Percentiles rank a stretch among this genome's conserved stretches.
phyloP scores from a whole-genome alignment of 2,329 filamentous ascomycete species.

The Chaetomiaceae sp. region DNA sequence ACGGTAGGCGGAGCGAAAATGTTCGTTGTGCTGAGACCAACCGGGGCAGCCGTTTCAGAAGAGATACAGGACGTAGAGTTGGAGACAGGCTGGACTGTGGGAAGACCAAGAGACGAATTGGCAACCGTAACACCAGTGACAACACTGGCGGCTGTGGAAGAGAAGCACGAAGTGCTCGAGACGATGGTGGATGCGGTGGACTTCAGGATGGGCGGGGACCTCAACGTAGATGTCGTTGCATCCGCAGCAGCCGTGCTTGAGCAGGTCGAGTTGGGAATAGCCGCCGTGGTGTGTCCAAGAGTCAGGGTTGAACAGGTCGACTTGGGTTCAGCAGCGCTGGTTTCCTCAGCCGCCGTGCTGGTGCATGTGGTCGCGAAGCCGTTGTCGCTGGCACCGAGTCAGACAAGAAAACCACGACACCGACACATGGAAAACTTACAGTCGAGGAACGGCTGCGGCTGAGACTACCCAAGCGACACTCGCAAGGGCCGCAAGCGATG shows the following conservation, averaged over 20 bases:
- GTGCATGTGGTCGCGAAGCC: neutral
- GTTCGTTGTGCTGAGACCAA: neutral
- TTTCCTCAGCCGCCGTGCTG: neutral
- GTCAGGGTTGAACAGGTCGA: neutral
- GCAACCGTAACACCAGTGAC: neutral
- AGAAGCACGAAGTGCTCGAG: conserved; percentile 7
- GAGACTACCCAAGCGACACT: conserved; percentile 34
- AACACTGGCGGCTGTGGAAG: neutral
- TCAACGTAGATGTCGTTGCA: neutral
- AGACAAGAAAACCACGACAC: neutral
- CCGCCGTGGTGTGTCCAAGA: neutral
- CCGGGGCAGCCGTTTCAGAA: neutral
- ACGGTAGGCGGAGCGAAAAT: conserved; percentile 16
- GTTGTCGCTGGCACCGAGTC: conserved; percentile 12
- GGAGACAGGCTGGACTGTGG: neutral
- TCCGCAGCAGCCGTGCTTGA: neutral
- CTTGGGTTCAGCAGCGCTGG: neutral
- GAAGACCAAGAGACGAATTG: conserved; percentile 12
- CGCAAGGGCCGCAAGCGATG: conserved; percentile 35
- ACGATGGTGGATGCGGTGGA: conserved; percentile 21
- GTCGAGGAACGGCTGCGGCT: conserved; percentile 32
- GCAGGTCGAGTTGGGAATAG: neutral
- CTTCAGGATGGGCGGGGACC: neutral
- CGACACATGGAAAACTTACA: conserved; percentile 29
- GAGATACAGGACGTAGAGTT: conserved; percentile 8